These are phyloP conservation scores for Debaryomyces tyrocola DNA, from an alignment of 805 yeast genomes.

Conservation along the genomic window DNA sequence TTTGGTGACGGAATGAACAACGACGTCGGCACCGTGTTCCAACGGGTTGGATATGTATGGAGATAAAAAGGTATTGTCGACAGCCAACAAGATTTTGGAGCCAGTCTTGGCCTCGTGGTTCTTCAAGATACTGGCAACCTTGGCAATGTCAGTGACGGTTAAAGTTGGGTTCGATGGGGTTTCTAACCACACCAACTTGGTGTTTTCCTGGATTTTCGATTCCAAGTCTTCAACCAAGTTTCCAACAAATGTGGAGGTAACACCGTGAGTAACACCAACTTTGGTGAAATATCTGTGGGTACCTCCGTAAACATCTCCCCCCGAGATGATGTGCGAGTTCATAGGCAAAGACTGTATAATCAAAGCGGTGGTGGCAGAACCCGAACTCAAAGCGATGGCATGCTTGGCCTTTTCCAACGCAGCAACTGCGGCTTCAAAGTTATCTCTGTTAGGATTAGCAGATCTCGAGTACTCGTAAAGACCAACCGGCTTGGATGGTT, in stretches of 20 bases:
- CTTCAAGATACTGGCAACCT: slow-evolving; percentile 57
- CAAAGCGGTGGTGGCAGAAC: slow-evolving; percentile 81
- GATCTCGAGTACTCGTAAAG: slow-evolving; percentile 82
- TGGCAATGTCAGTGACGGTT: slow-evolving; percentile 70
- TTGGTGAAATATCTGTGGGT: slow-evolving; percentile 88
- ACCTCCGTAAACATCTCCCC: slow-evolving; percentile 90
- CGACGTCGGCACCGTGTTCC: slow-evolving; percentile 80
- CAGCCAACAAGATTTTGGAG: slow-evolving; percentile 62
- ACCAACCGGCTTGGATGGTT: slow-evolving; percentile 78
- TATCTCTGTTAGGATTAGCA: slow-evolving; percentile 82
- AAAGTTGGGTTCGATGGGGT: slow-evolving; percentile 88
- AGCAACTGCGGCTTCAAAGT: slow-evolving; percentile 77
- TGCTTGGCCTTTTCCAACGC: slow-evolving; percentile 73
- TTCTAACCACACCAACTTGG: slow-evolving; percentile 83
- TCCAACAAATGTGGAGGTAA: slow-evolving; percentile 64
- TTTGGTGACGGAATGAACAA: slow-evolving; percentile 86
- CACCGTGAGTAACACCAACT: slow-evolving; percentile 80
- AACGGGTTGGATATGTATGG: slow-evolving; percentile 88
- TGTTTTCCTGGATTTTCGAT: slow-evolving; percentile 54
- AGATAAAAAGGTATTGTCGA: slow-evolving; percentile 85
- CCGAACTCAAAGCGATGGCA: slow-evolving; percentile 81
- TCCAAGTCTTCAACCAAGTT: slow-evolving; percentile 62
- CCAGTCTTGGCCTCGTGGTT: slow-evolving; percentile 43
- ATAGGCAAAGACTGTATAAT: slow-evolving; percentile 71
- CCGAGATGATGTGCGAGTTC: slow-evolving; percentile 72